Base-by-base conservation (phyloP, 1,139 yeast species). In the Diutina sp. region DNA sequence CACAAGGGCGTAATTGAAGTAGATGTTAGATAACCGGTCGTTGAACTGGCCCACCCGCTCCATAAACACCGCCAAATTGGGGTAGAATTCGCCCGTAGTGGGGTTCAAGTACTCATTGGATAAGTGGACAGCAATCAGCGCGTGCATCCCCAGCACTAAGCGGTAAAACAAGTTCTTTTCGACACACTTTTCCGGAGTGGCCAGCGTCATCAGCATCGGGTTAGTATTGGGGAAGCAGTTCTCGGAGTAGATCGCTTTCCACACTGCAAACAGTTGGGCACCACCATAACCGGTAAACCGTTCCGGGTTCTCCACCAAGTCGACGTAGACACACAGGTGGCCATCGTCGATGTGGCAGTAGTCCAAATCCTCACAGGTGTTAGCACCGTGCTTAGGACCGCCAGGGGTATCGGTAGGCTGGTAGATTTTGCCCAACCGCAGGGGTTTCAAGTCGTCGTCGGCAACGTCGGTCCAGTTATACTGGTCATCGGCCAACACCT, bases 231-330 rank as follows among this genome's bases (percentile, higher is more conserved):
- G 79, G 71, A 91, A 91, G 68, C 97, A 90, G 73, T 91, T 90
- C 65, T 93, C 97, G 55, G 83, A 83, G 69, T 95, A 95, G 52
- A 95, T 90, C 59, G 95, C 90, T 54, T 84, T 77, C 99, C 99
- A 95, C 56, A 95, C 89, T 67, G 87, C 91, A 62, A 85, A 83
- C 29, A 97, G 90, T 66, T 93, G 97, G 57, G 85, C 82, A 44
- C 99, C 99, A 52, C 91, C 87, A 67, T 95, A 95, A 0, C 99
- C 99, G 1, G 99, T 95, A 71, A 89, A 95, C 65, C 99, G 78
- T 70, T 95, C 99, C 0, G 97, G 97, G 65, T 95, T 95, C 58
- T 87, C 89, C 30, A 85, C 76, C 58, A 95, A 78, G 65, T 91
- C 90, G 32, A 93, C 96, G 65, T 86, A 87, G 4, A 90, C 97